Evolutionary conservation across 1,284 basidiomycete genomes (phyloP), one percentile per base, ranked within the genome.

Genomic region (Rhodofomes roseus): DNA sequence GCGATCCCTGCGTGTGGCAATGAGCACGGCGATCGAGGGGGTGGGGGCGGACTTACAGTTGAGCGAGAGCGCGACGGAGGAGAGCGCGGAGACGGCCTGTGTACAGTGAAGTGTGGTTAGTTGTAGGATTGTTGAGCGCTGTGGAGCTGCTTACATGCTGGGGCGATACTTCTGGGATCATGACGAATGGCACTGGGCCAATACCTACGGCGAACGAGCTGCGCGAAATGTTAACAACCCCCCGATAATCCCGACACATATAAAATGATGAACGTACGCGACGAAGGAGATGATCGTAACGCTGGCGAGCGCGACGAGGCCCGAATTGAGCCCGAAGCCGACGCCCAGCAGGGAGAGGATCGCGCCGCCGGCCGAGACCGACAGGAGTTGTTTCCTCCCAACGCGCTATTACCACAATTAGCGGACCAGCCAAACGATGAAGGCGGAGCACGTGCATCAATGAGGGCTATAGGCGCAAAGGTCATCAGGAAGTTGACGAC

Each of bases 181-280:
- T 89, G 44, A 98, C 86, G 71, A 95, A 97, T 0, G 95, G 95
- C 37, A 97, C 77, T 0, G 95, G 95, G 0, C 95, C 95, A n/a
- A 97, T 79, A 1, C 95, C 95, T 40, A 92, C 77, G 0, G 93
- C 90, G 71, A 96, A 98, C 0, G 90, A 90, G 70, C 91, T 92
- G 52, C 3, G 29, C 18, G 20, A 51, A 22, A 55, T 58, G 9
- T 57, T 43, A 41, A 11, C n/a, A 34, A 34, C 11, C 34, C 11
- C 37, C 27, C 27, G 16, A 22, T 16, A 58, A 7, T 29, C 16
- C 11, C 12, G n/a, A 36, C 18, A 4, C n/a, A 31, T 41, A 37
- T 23, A 31, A 37, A 23, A 16, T 11, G 31, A 34, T 34, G 11
- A 53, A 77, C 84, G 52, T 70, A 91, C 87, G 89, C 93, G 37